Evolutionary conservation across 2,329 filamentous ascomycete species (phyloP).

Genomic region (Aspergillus neotritici): DNA sequence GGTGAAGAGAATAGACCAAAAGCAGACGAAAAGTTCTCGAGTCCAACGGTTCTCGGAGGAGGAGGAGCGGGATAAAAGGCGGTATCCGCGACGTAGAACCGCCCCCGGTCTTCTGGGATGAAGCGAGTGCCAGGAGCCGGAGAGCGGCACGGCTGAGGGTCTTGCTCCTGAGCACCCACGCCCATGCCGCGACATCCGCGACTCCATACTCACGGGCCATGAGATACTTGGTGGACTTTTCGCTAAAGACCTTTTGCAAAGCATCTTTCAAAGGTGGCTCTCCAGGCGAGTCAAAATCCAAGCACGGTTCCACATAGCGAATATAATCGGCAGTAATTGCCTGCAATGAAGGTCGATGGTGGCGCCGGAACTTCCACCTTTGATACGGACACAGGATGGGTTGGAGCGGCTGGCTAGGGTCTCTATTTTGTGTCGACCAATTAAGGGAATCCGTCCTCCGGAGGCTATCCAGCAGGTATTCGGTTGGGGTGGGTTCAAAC

Average conservation of each 20-base stretch:
- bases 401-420: constrained; percentile 6
- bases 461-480: constrained; percentile 28
- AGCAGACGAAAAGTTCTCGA: constrained; percentile 40
- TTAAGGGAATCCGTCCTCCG: constrained; percentile 8
- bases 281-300: constrained; percentile 9
- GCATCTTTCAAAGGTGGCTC: constrained; percentile 19
- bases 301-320: constrained; percentile 26
- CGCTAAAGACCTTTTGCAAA: constrained; percentile 30
- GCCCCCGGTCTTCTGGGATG: constrained; percentile 12
- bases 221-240: constrained; percentile 25
- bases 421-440: constrained; percentile 5
- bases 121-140: constrained; percentile 31
- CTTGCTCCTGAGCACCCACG: constrained; percentile 42
- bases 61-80: constrained; percentile 43
- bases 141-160: constrained; percentile 31
- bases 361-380: constrained; percentile 6
- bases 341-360: constrained; percentile 24
- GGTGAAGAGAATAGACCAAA: constrained; percentile 34
- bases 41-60: constrained; percentile 41
- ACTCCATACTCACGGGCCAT: constrained; percentile 28
- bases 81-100: constrained; percentile 24
- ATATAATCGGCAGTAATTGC: constrained; percentile 38
- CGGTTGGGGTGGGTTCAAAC: constrained; percentile 21
- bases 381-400: constrained; percentile 7
- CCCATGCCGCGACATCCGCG: constrained; percentile 41